phyloP scores from a whole-genome alignment of 1,284 basidiomycete species.

The Trichosporon ovoides region DNA sequence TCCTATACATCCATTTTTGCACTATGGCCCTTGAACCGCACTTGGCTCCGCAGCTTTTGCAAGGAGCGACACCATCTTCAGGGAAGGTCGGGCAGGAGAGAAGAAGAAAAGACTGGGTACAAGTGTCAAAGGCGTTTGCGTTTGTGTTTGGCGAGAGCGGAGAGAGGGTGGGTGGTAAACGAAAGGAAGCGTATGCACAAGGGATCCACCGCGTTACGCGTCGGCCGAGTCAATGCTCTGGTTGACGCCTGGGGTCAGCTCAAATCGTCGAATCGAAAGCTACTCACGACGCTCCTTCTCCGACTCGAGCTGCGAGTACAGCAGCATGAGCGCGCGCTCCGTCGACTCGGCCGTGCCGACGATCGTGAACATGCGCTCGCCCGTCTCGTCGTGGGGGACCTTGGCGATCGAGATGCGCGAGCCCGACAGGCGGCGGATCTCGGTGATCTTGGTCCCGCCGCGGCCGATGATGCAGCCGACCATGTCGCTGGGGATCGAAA shows the following conservation, averaged over 20 bases:
- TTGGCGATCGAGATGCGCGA: conserved; percentile 98
- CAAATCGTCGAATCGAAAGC: neutral
- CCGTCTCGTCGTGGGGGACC: conserved; percentile 95
- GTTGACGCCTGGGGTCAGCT: conserved; percentile 29
- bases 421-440: conserved; percentile 92
- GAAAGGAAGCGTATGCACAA: neutral
- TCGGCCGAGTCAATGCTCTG: conserved; percentile 27
- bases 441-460: conserved; percentile 95
- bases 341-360: conserved; percentile 93
- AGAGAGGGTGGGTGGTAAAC: conserved; percentile 4
- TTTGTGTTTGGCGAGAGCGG: neutral
- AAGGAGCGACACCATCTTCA: neutral
- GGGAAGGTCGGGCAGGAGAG: conserved; percentile 3
- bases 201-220: conserved; percentile 3
- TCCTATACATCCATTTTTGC: conserved; percentile 3
- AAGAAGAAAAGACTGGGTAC: neutral
- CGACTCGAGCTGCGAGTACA: conserved; percentile 94
- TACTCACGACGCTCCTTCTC: conserved; percentile 80
- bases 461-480: conserved; percentile 97
- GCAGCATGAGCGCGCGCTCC: conserved; percentile 91
- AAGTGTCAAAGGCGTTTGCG: neutral
- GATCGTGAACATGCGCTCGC: conserved; percentile 99
- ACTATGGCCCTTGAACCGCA: neutral
- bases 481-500: conserved; percentile 98
- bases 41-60: conserved; percentile 4